Evolutionary conservation across 2,329 filamentous ascomycete genomes (phyloP), one percentile per base, ranked within the genome.

Genomic region (Colletotrichum endophyticum): DNA sequence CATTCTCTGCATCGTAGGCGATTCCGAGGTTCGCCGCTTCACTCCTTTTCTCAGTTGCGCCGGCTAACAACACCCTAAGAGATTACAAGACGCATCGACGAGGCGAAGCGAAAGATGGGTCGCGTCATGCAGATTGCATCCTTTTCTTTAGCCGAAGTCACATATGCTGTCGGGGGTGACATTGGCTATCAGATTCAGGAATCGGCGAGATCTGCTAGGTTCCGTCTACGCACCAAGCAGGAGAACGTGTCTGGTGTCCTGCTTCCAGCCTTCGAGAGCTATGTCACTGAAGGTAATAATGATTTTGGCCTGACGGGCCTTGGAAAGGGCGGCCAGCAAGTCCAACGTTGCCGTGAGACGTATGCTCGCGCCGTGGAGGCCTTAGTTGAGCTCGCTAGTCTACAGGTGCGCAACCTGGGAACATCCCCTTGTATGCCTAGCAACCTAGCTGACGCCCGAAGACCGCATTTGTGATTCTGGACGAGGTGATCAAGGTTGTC

Each of bases 21-120:
- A 81, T 98, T 98, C 87, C 93, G 95, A 94, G 95, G 95, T 97
- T 78, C 59, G 83, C 64, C 34, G 16, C 49, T 64, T 28, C 75
- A n/a, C 6, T 53, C 19, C 22, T 19, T 15, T 19, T 39, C 16
- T 36, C 34, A 69, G n/a, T 57, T 27, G 27, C 11, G 8, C 13
- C 19, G 28, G 25, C 69, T 68, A 32, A 73, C 57, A 22, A 44
- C 36, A 15, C 15, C 19, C 36, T 19, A 25, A 95, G 97, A 99
- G 82, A 99, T 99, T 82, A 98, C 97, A 66, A 93, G 93, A 84
- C 94, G 97, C 83, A 99, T 99, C 86, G 96, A 99, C 88, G 97
- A 99, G 86, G 97, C 97, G 57, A 99, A 99, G 87, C 95, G 96
- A 81, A 99, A 99, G 89, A 99, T 99, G 96, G 97, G 97, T 74